These are phyloP conservation scores for Amylostereum areolatum DNA, from an alignment of 1,284 basidiomycete genomes.

Conservation along the genomic window DNA sequence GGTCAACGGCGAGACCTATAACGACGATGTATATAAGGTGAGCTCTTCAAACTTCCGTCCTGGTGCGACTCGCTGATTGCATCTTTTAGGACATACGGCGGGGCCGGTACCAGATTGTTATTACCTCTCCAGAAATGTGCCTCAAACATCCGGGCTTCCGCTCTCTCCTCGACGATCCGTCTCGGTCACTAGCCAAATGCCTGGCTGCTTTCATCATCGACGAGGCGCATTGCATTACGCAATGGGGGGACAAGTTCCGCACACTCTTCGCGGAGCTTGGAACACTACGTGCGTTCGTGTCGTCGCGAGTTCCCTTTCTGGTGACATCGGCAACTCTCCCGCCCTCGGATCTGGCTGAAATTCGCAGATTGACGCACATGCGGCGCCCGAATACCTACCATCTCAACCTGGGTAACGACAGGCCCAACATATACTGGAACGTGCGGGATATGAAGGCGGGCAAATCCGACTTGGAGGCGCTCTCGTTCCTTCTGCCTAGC, in stretches of 20 bases:
- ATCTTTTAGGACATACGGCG: not conserved
- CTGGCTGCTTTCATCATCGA: conserved; percentile 3
- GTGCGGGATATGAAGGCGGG: conserved; percentile 4
- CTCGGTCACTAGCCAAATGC: not conserved
- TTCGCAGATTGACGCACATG: not conserved
- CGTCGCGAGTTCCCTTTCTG: not conserved
- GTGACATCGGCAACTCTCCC: not conserved
- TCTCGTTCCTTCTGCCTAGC: conserved; percentile 5
- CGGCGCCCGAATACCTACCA: not conserved
- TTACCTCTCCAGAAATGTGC: conserved; percentile 6
- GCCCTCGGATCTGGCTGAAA: not conserved
- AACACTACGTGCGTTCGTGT: conserved; percentile 2
- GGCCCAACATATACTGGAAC: conserved; percentile 5
- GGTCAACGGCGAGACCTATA: conserved; percentile 28
- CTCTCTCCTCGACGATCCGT: not conserved
- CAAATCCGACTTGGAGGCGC: conserved; percentile 1
- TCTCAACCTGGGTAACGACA: conserved; percentile 2
- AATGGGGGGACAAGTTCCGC: conserved; percentile 4
- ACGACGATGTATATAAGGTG: conserved; percentile 15
- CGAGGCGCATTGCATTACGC: conserved; percentile 6
- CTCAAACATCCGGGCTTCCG: conserved; percentile 1
- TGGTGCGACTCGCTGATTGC: too few relatives aligned
- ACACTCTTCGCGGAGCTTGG: not conserved
- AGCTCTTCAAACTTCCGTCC: too few relatives aligned
- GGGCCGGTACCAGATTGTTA: not conserved